These are phyloP conservation scores for Xylariales sp. DNA, from an alignment of 2,329 filamentous ascomycete genomes.

Conservation along the genomic window DNA sequence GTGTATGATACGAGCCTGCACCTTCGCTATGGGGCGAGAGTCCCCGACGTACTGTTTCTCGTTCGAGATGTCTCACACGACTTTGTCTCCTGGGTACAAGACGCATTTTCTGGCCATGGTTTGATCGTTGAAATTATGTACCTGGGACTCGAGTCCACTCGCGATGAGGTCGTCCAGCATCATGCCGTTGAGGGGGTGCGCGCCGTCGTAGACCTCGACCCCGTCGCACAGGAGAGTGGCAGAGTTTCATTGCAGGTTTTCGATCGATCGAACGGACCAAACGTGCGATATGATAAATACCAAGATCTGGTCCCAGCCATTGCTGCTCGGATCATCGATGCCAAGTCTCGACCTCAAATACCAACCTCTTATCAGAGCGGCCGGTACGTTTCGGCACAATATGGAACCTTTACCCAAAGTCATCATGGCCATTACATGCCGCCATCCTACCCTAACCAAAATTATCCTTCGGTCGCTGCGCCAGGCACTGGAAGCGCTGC, in stretches of 20 bases:
- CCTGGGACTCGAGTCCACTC: conserved; percentile 79
- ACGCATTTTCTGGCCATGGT: conserved; percentile 76
- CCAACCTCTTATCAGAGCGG: conserved; percentile 43
- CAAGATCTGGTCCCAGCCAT: conserved; percentile 81
- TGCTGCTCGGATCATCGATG: conserved; percentile 83
- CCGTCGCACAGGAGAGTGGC: conserved; percentile 73
- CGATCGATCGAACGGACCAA: conserved; percentile 79
- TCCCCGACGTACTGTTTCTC: conserved; percentile 91
- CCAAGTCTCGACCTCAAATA: conserved; percentile 59
- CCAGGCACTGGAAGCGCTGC: conserved; percentile 35
- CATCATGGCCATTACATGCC: conserved; percentile 50
- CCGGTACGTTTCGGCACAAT: conserved; percentile 47
- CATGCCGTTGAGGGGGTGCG: conserved; percentile 91
- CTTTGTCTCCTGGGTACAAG: conserved; percentile 86
- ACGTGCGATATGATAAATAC: conserved; percentile 89
- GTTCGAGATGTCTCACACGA: conserved; percentile 81
- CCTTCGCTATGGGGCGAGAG: conserved; percentile 75
- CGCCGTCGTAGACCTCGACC: conserved; percentile 82
- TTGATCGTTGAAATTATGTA: conserved; percentile 84
- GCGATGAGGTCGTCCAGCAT: conserved; percentile 82
- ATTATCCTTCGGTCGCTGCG: conserved; percentile 36
- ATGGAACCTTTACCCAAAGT: conserved; percentile 41
- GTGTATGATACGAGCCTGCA: conserved; percentile 76
- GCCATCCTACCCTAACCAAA: conserved; percentile 39
- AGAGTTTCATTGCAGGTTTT: conserved; percentile 88